phyloP scores from a whole-genome alignment of 495 filamentous ascomycete genomes.

The Chaetomidium leptoderma region DNA sequence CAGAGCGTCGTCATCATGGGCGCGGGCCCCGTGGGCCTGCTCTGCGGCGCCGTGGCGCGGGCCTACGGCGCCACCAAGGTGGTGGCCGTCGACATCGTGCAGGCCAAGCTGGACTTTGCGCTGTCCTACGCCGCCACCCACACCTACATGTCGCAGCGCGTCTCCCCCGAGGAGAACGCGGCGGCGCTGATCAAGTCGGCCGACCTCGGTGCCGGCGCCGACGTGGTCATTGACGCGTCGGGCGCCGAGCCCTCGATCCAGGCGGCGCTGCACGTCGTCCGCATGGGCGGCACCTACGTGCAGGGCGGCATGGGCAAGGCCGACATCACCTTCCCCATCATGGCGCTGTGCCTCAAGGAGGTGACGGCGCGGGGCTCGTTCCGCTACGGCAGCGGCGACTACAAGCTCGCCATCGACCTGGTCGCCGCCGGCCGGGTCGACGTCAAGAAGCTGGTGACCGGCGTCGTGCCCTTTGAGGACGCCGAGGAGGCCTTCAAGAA shows the following conservation, averaged over 20 bases:
- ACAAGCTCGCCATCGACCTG: slow-evolving; percentile 68
- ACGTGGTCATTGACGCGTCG: slow-evolving; percentile 78
- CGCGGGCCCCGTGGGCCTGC: slow-evolving; percentile 77
- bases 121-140: slow-evolving; percentile 60
- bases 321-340: slow-evolving; percentile 78
- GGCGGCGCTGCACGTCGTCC: slow-evolving; percentile 63
- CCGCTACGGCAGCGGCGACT: slow-evolving; percentile 79
- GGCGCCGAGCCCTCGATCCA: slow-evolving; percentile 78
- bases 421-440: slow-evolving; percentile 59
- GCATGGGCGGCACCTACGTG: slow-evolving; percentile 73
- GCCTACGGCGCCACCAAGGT: slow-evolving; percentile 72
- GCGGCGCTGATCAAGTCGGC: slow-evolving; percentile 49
- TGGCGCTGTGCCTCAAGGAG: slow-evolving; percentile 76
- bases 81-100: slow-evolving; percentile 71
- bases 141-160: slow-evolving; percentile 56
- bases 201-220: slow-evolving; percentile 57
- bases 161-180: slow-evolving; percentile 61
- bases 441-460: slow-evolving; percentile 67
- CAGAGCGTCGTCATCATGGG: slow-evolving; percentile 77
- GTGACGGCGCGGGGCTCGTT: slow-evolving; percentile 75
- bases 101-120: slow-evolving; percentile 67
- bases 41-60: slow-evolving; percentile 74
- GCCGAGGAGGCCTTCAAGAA: slow-evolving; percentile 75
- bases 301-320: slow-evolving; percentile 79
- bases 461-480: slow-evolving; percentile 64